Evolutionary conservation across 2,329 filamentous ascomycete genomes (phyloP), one percentile per base, ranked within the genome.

Genomic region (Venturia aucupariae): DNA sequence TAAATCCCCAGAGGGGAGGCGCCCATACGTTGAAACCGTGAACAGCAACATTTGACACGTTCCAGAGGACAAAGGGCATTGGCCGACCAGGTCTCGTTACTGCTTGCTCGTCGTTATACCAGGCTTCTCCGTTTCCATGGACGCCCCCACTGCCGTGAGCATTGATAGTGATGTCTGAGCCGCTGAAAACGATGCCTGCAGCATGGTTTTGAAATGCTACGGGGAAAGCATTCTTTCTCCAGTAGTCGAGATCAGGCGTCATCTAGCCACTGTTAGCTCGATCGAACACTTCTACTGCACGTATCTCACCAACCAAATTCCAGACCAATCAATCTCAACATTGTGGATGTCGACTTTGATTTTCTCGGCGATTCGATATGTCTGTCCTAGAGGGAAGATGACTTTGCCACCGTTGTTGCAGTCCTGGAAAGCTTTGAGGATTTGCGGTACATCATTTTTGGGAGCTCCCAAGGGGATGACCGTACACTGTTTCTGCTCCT

Each of bases 1-100:
- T 84, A 61, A 84, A 70, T 19, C 73, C 72, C 82, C 82, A 84
- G 1, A 84, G 74, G 13, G 77, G 81, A 2, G 81, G 79, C 64
- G 84, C 76, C 46, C 77, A 76, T 66, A 84, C 74, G 63, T 74
- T 77, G 69, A 85, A 84, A 65, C 82, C 79, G 27, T 76, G 74
- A n/a, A 84, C 80, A 4, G 74, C 72, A 2, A 84, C 81, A 63
- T 83, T 77, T n/a, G 76, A 79, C 3, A 81, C 79, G 67, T 84
- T 84, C 82, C 82, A 84, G 62, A 83, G 78, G 4, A 84, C 81
- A 65, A 84, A 84, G 0, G 82, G 81, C 81, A 84, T 84, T 0
- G 82, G 82, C 11, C 82, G 72, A 3, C 82, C 82, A 1, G 78
- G 77, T 63, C 76, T 77, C 0, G 81, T 84, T 6, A 71, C 67